Evolutionary conservation across 176 grass and related monocot species (phyloP).

Genomic region (Oryza nivara): DNA sequence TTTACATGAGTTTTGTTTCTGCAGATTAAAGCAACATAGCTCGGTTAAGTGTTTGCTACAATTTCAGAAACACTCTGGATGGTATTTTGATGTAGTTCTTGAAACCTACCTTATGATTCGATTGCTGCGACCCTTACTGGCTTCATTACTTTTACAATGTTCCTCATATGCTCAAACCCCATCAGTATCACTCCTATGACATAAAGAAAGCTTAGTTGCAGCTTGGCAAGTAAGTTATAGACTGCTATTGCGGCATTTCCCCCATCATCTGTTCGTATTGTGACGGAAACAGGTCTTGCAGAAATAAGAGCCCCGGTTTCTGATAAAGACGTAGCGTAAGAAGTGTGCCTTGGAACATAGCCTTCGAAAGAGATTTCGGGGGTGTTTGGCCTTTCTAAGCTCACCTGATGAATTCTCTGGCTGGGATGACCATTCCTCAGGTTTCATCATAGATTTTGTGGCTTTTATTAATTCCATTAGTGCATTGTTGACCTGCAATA

Average conservation of each 20-base stretch:
- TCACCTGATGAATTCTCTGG: slow-evolving; percentile 72
- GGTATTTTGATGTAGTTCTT: neutral
- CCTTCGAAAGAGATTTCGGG: slow-evolving; percentile 20
- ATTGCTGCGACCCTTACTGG: slow-evolving; percentile 76
- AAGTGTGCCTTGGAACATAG: slow-evolving; percentile 32
- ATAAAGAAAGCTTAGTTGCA: slow-evolving; percentile 92
- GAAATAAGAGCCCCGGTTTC: slow-evolving; percentile 66
- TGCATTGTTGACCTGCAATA: slow-evolving; percentile 74
- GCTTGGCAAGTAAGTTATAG: slow-evolving; percentile 85
- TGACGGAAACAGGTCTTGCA: slow-evolving; percentile 44
- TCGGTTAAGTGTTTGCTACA: neutral
- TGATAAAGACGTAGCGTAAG: slow-evolving; percentile 49
- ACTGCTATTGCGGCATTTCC: slow-evolving; percentile 55
- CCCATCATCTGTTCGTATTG: slow-evolving; percentile 57
- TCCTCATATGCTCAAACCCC: slow-evolving; percentile 83
- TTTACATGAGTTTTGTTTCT: slow-evolving; percentile 31
- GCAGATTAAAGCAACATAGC: slow-evolving; percentile 19
- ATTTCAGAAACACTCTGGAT: neutral
- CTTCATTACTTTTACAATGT: slow-evolving; percentile 67
- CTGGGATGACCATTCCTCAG: slow-evolving; percentile 72
- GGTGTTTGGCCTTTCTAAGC: slow-evolving; percentile 5
- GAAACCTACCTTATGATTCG: slow-evolving; percentile 65
- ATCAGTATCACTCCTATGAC: slow-evolving; percentile 80
- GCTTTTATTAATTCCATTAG: slow-evolving; percentile 85
- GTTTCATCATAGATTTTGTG: slow-evolving; percentile 55